Evolutionary conservation across 2,329 filamentous ascomycete genomes (phyloP), one percentile per base, ranked within the genome.

Genomic region (Ceratocystis cacaofunesta): DNA sequence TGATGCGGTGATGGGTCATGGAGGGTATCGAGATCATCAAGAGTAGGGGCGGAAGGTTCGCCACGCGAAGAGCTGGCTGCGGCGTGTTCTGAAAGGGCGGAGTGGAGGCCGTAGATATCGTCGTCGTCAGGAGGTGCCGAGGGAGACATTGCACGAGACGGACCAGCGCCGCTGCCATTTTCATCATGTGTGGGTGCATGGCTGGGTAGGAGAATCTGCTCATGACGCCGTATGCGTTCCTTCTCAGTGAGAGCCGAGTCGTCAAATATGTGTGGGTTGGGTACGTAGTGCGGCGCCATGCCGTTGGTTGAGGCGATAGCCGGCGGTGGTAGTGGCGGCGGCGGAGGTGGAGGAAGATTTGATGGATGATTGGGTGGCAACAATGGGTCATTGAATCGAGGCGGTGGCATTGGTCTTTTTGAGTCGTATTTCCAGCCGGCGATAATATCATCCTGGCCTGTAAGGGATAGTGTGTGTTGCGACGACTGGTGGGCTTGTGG

Each of bases 141-240:
- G 28, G 69, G 64, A 2, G 69, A 68, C 25, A 71, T 69, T 5
- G 75, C 75, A 30, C 4, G 10, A 5, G 81, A 82, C 73, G 65
- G 74, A 62, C 66, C 72, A 69, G 63, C 70, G 7, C 67, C 69
- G 0, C n/a, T 19, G 10, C 68, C 70, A 1, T 28, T 22, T 2
- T 19, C 65, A 41, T 64, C 48, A 10, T 66, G 44, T 15, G 67
- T 69, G 32, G 66, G 78, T 12, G 88, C 92, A 70, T 86, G 85
- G 71, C 91, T 96, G 1, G 92, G 92, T 25, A 96, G 75, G 4
- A 96, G 77, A 60, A 86, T 82, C 69, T 87, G 82, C 75, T 96
- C 92, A 50, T 90, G 90, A 67, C 84, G 83, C 60, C 86, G 83
- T 67, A 94, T 76, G 61, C 86, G 85, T 67, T 95, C 87, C 74